phyloP scores from a whole-genome alignment of 345 rosid species.

The Melaleuca quinquenervia region DNA sequence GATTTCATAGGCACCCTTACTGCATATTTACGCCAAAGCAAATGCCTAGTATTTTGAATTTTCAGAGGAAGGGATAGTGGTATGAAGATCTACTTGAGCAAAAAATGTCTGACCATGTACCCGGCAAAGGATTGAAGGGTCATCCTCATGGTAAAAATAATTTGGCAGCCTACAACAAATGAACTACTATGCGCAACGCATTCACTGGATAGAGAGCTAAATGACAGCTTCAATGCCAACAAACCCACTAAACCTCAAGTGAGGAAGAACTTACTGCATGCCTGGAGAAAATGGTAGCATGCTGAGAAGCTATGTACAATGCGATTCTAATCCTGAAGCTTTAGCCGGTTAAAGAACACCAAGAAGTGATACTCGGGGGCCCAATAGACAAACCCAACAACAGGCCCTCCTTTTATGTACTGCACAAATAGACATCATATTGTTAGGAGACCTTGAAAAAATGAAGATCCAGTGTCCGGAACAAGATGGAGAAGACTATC shows the following conservation, averaged over 20 bases:
- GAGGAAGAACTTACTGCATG: background rate
- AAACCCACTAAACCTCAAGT: background rate
- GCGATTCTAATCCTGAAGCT: slow-evolving; percentile 47
- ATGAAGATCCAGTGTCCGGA: background rate
- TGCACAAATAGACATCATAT: slow-evolving; percentile 20
- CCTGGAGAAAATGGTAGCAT: background rate
- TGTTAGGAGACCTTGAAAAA: background rate
- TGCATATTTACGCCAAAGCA: background rate
- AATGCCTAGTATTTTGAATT: background rate
- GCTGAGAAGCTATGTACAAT: slow-evolving; percentile 4
- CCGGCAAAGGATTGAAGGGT: background rate
- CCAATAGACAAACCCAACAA: slow-evolving; percentile 90
- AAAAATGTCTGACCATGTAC: background rate
- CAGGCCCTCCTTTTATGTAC: slow-evolving; percentile 92
- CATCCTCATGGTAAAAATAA: background rate
- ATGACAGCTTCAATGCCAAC: background rate
- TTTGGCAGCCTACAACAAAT: background rate
- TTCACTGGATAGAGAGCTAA: background rate
- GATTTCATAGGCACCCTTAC: background rate
- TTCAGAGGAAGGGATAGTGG: background rate
- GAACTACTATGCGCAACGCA: background rate
- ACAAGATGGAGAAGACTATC: background rate
- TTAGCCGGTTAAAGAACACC: slow-evolving; percentile 81
- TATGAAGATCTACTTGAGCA: background rate
- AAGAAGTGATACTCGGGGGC: slow-evolving; percentile 94